Evolutionary conservation across 192 early-diverging fungal genomes (phyloP).

Genomic region (Coemansia sp.): DNA sequence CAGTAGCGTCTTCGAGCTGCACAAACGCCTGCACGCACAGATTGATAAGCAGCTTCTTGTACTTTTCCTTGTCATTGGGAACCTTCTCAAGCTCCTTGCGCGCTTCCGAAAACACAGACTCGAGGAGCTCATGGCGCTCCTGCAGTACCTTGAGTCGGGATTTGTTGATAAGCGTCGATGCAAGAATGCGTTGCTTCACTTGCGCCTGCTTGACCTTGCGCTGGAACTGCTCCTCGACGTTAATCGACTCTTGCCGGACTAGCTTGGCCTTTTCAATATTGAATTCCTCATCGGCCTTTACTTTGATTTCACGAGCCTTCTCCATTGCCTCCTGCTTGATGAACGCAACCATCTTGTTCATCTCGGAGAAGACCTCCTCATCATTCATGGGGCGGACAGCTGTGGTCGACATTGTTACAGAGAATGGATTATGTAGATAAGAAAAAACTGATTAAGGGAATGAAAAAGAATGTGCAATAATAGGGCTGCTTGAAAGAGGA

Average conservation of each 20-base stretch:
- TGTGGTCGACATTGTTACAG: conserved; percentile 35
- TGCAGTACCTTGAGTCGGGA: conserved; percentile 86
- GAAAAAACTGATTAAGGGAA: not conserved
- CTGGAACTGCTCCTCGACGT: conserved; percentile 93
- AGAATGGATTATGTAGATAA: not conserved
- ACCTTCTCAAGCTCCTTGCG: conserved; percentile 61
- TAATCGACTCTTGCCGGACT: conserved; percentile 94
- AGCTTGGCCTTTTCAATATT: conserved; percentile 99
- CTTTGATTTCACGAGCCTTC: conserved; percentile 97
- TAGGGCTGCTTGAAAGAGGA: not conserved
- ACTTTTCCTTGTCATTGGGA: conserved; percentile 59
- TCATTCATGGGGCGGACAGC: conserved; percentile 79
- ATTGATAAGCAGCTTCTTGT: conserved; percentile 72
- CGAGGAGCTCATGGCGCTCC: conserved; percentile 83
- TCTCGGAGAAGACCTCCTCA: conserved; percentile 92
- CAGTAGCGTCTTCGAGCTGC: conserved; percentile 80
- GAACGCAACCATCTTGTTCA: conserved; percentile 99
- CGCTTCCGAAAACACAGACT: conserved; percentile 78
- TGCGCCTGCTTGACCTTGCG: conserved; percentile 98
- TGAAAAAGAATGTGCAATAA: not conserved
- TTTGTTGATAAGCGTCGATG: conserved; percentile 97
- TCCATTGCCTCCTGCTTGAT: conserved; percentile 99
- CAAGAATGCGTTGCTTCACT: conserved; percentile 90
- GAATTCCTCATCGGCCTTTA: conserved; percentile 99
- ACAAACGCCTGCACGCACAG: conserved; percentile 71